These are phyloP conservation scores for Echites panduratus DNA, from an alignment of 257 asterid species.

Conservation along the genomic window DNA sequence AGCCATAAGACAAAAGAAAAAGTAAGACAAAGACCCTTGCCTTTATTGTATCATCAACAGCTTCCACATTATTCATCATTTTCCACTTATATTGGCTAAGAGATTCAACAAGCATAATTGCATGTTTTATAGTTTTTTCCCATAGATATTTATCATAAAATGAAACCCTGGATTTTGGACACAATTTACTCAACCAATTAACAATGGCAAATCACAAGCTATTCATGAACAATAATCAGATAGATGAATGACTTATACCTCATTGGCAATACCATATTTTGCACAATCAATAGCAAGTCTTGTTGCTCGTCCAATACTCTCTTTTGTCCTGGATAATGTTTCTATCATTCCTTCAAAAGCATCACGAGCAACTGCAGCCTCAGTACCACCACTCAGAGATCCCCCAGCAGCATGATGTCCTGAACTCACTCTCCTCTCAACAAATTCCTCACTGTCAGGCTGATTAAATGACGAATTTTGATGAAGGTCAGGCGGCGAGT, in stretches of 20 bases:
- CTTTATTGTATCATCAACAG: too few species aligned
- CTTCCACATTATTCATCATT: too few species aligned
- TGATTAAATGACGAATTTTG: slow-evolving; percentile 45
- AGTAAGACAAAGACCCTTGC: too few species aligned
- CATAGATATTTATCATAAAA: neutral
- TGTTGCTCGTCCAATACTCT: slow-evolving; percentile 98
- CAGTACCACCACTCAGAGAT: slow-evolving; percentile 84
- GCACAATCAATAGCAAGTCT: slow-evolving; percentile 99
- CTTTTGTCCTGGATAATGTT: slow-evolving; percentile 96
- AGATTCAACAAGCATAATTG: too few species aligned
- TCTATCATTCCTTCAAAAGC: slow-evolving; percentile 99
- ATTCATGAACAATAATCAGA: neutral
- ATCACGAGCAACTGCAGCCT: slow-evolving; percentile 99
- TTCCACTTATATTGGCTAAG: too few species aligned
- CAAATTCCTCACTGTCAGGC: slow-evolving; percentile 52
- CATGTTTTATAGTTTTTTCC: too few species aligned
- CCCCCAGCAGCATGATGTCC: slow-evolving; percentile 61
- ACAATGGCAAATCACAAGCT: neutral
- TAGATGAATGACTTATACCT: slow-evolving; percentile 36
- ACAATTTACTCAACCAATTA: neutral
- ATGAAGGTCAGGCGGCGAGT: slow-evolving; percentile 55
- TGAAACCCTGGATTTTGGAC: neutral
- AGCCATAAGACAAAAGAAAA: too few species aligned
- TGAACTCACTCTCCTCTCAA: slow-evolving; percentile 64
- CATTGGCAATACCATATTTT: slow-evolving; percentile 87